Conservation (phyloP, 2,329 filamentous ascomycete species). For the Myrmaecium sp. region DNA sequence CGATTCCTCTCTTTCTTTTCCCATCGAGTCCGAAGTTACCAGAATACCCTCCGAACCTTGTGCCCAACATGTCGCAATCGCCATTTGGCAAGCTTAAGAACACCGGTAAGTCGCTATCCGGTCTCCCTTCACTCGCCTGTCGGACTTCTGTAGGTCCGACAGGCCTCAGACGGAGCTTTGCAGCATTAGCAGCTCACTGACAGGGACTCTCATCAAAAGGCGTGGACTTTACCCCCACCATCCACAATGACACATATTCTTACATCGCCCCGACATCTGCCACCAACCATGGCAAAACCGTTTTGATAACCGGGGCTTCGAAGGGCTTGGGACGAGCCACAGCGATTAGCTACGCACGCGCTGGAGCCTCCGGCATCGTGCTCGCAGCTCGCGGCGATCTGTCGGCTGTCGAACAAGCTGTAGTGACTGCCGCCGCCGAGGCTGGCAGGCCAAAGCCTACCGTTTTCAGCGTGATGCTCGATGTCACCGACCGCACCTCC, state of each 20-base stretch:
- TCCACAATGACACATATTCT: constrained; percentile 36
- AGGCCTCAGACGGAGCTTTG: too few relatives aligned
- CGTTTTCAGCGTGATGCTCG: constrained; percentile 17
- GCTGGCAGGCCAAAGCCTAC: constrained; percentile 15
- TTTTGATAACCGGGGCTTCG: constrained; percentile 39
- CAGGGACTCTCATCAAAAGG: neutral
- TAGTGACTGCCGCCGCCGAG: constrained; percentile 19
- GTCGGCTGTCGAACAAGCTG: constrained; percentile 16
- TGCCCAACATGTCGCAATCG: too few relatives aligned
- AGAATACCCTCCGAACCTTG: too few relatives aligned
- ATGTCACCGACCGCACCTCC: constrained; percentile 1
- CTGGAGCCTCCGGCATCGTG: constrained; percentile 34
- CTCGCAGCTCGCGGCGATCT: constrained; percentile 36
- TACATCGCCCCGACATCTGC: constrained; percentile 28
- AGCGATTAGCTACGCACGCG: constrained; percentile 38
- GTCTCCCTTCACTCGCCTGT: too few relatives aligned
- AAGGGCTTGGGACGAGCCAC: constrained; percentile 37
- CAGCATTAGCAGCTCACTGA: too few relatives aligned
- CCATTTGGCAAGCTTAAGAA: too few relatives aligned
- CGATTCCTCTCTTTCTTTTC: too few relatives aligned
- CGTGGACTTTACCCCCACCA: constrained; percentile 4
- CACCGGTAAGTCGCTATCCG: too few relatives aligned
- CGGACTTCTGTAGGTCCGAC: too few relatives aligned
- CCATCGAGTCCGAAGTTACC: too few relatives aligned
- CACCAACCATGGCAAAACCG: constrained; percentile 17